Evolutionary conservation across 1,284 basidiomycete species (phyloP).

Genomic region (Ganoderma lucidum): DNA sequence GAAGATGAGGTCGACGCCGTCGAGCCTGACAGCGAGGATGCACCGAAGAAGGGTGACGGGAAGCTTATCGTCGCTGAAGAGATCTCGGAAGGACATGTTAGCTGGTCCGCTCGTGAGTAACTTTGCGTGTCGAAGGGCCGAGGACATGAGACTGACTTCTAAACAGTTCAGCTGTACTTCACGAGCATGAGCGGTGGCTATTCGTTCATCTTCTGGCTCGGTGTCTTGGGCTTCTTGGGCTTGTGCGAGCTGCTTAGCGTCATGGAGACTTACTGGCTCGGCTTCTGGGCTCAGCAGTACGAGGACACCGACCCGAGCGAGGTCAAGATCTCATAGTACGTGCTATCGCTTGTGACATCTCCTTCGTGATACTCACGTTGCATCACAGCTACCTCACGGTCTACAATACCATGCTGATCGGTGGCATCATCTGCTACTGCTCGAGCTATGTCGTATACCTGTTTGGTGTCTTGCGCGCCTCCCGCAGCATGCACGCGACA

Average conservation of each 20-base stretch:
- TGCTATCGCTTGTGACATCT: slow-evolving; percentile 1
- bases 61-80: slow-evolving; percentile 68
- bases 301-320: slow-evolving; percentile 39
- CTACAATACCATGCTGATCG: slow-evolving; percentile 47
- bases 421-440: slow-evolving; percentile 38
- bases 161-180: slow-evolving; percentile 40
- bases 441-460: slow-evolving; percentile 45
- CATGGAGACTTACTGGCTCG: slow-evolving; percentile 37
- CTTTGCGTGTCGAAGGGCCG: background rate
- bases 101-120: slow-evolving; percentile 50
- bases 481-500: slow-evolving; percentile 59
- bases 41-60: slow-evolving; percentile 44
- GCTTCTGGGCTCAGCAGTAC: slow-evolving; percentile 39
- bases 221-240: slow-evolving; percentile 36
- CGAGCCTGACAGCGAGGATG: slow-evolving; percentile 37
- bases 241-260: slow-evolving; percentile 34
- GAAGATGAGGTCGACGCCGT: slow-evolving; percentile 53
- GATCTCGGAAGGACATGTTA: slow-evolving; percentile 63
- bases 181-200: slow-evolving; percentile 41
- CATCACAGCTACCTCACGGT: slow-evolving; percentile 49
- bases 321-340: slow-evolving; percentile 43
- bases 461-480: slow-evolving; percentile 55
- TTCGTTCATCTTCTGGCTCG: slow-evolving; percentile 44
- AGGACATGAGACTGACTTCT: background rate
- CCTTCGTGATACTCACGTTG: background rate